These are phyloP conservation scores for Closterium sp. DNA, from an alignment of 139 green algal genomes.

Conservation along the genomic window DNA sequence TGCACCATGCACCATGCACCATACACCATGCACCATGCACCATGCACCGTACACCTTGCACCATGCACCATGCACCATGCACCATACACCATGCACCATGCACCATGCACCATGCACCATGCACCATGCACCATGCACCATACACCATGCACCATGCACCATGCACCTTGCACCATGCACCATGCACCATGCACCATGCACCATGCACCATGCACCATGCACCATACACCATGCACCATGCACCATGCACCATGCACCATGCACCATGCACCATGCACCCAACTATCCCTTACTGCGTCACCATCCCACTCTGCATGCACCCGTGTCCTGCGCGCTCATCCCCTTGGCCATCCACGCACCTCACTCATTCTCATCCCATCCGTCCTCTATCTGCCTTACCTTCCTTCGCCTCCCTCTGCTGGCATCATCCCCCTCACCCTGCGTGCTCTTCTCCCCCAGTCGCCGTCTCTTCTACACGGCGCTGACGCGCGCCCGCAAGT, in stretches of 20 bases:
- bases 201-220: not conserved
- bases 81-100: not conserved
- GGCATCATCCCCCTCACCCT: not conserved
- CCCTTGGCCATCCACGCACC: not conserved
- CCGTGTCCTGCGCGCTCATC: not conserved
- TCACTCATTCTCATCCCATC: not conserved
- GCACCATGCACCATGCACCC: not conserved
- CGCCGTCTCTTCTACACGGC: constrained; percentile 77
- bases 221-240: too few species aligned
- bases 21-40: not conserved
- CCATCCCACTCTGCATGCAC: not conserved
- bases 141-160: not conserved
- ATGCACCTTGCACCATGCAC: not conserved
- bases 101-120: too few species aligned
- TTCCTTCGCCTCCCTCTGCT: too few species aligned
- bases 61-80: not conserved
- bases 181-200: not conserved
- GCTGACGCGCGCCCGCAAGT: constrained; percentile 49
- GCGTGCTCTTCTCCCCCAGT: not conserved
- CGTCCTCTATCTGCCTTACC: too few species aligned
- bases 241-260: not conserved
- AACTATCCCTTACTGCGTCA: not conserved
- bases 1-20: too few species aligned
- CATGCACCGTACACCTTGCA: not conserved
- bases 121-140: not conserved